Conservation (phyloP, 73 alveolate genomes). For the Uronychia binucleata region DNA sequence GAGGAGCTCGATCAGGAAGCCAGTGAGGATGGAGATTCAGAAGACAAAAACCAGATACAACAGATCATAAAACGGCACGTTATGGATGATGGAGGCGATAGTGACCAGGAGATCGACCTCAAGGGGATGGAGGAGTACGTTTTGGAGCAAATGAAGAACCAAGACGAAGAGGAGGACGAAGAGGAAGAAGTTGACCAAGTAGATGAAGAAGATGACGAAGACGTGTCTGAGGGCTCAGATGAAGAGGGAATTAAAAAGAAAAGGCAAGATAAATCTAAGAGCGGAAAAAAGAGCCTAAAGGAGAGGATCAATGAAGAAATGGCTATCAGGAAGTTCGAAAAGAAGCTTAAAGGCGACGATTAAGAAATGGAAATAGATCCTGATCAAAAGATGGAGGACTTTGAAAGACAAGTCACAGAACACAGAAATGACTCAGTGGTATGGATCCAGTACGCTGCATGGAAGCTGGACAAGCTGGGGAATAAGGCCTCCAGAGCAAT, state of each 20-base stretch:
- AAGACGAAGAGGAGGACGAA: conserved; percentile 66
- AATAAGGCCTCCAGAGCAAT: conserved; percentile 86
- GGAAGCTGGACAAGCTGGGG: conserved; percentile 82
- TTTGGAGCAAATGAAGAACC: conserved; percentile 20
- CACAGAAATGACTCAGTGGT: conserved; percentile 81
- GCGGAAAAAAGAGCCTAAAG: conserved; percentile 65
- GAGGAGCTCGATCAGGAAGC: conserved; percentile 16
- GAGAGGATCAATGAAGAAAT: conserved; percentile 80
- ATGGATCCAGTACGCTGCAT: conserved; percentile 94
- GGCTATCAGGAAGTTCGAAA: conserved; percentile 71
- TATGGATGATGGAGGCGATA: conserved; percentile 28
- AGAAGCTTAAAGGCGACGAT: conserved; percentile 48
- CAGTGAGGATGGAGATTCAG: conserved; percentile 29
- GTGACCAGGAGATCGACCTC: neutral
- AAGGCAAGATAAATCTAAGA: conserved; percentile 51
- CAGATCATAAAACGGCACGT: conserved; percentile 38
- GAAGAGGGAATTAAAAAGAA: neutral
- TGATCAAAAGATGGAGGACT: conserved; percentile 58
- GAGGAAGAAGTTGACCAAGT: conserved; percentile 66
- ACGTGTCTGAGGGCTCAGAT: too few relatives aligned
- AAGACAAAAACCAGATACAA: conserved; percentile 38
- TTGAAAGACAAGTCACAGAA: conserved; percentile 72
- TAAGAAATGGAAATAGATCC: conserved; percentile 74
- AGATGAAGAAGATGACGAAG: conserved; percentile 66
- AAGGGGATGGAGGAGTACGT: too few relatives aligned